These are phyloP conservation scores for Hymenoscyphus albidus DNA, from an alignment of 2,329 filamentous ascomycete genomes.

Conservation along the genomic window DNA sequence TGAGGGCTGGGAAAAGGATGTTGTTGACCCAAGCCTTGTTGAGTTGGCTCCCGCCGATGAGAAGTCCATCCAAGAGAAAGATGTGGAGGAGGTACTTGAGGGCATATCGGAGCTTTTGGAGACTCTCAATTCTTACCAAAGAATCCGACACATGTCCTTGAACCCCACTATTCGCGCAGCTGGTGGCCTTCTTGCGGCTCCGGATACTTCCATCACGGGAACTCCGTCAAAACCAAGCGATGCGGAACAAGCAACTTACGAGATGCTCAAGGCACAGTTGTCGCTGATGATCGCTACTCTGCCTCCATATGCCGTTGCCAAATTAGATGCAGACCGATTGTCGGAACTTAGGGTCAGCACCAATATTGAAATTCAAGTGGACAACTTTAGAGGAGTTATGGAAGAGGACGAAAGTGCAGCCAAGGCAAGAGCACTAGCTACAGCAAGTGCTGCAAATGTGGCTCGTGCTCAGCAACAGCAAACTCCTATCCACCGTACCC, in stretches of 20 bases:
- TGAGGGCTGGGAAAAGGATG: constrained; percentile 54
- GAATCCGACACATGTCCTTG: constrained; percentile 69
- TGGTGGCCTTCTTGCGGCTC: constrained; percentile 58
- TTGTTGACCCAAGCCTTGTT: constrained; percentile 53
- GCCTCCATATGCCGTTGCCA: constrained; percentile 54
- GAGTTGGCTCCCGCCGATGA: constrained; percentile 42
- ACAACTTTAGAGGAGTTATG: constrained; percentile 48
- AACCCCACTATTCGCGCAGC: constrained; percentile 58
- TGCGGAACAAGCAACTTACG: constrained; percentile 49
- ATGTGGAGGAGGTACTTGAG: constrained; percentile 64
- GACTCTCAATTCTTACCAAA: constrained; percentile 73
- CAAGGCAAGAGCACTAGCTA: constrained; percentile 29
- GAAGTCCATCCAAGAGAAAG: constrained; percentile 53
- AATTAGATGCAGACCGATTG: constrained; percentile 52
- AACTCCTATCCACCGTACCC: constrained; percentile 22
- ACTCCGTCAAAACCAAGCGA: constrained; percentile 62
- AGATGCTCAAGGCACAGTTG: constrained; percentile 49
- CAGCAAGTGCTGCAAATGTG: constrained; percentile 22
- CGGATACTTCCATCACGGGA: constrained; percentile 50
- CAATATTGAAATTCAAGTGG: constrained; percentile 46
- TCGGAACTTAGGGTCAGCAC: constrained; percentile 51
- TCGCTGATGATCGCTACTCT: constrained; percentile 48
- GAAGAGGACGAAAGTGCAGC: constrained; percentile 47
- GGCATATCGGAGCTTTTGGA: constrained; percentile 74
- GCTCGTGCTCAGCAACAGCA: constrained; percentile 21